Evolutionary conservation across 2,329 filamentous ascomycete genomes (phyloP).

Genomic region (Beauveria sp.): DNA sequence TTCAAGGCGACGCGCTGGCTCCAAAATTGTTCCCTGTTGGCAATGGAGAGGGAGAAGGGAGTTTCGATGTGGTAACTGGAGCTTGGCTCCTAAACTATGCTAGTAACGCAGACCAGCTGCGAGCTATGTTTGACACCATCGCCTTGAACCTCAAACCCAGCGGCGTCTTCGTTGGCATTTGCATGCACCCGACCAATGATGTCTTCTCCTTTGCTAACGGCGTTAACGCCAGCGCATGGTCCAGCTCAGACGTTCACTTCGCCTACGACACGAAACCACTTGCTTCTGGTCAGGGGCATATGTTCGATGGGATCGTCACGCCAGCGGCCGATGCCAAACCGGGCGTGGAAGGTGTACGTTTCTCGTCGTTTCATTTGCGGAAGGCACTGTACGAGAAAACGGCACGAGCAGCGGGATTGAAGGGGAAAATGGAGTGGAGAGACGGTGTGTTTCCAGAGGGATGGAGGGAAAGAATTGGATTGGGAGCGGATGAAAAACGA

Average conservation of each 20-base stretch:
- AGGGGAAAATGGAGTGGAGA: background rate
- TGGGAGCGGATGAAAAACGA: background rate
- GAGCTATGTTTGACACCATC: slow-evolving; percentile 12
- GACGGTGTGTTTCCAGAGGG: background rate
- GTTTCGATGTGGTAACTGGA: slow-evolving; percentile 2
- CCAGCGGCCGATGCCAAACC: background rate
- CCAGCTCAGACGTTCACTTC: background rate
- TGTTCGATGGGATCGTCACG: background rate
- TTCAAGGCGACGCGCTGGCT: background rate
- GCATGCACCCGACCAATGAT: slow-evolving; percentile 7
- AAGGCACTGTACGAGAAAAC: slow-evolving; percentile 11
- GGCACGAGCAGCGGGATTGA: slow-evolving; percentile 5
- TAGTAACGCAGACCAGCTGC: background rate
- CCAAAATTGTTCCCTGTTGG: background rate
- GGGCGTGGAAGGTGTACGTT: background rate
- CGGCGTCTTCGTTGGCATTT: slow-evolving; percentile 12
- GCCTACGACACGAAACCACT: background rate
- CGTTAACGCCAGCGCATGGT: background rate
- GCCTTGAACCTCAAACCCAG: slow-evolving; percentile 9
- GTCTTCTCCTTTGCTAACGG: background rate
- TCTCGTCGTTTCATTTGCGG: slow-evolving; percentile 10
- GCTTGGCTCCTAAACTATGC: slow-evolving; percentile 15
- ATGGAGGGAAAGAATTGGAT: background rate
- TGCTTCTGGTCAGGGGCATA: background rate
- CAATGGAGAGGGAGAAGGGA: background rate